Evolutionary conservation across 164 flowering plant genomes (phyloP).

Genomic region (Tetrastigma voinierianum): DNA sequence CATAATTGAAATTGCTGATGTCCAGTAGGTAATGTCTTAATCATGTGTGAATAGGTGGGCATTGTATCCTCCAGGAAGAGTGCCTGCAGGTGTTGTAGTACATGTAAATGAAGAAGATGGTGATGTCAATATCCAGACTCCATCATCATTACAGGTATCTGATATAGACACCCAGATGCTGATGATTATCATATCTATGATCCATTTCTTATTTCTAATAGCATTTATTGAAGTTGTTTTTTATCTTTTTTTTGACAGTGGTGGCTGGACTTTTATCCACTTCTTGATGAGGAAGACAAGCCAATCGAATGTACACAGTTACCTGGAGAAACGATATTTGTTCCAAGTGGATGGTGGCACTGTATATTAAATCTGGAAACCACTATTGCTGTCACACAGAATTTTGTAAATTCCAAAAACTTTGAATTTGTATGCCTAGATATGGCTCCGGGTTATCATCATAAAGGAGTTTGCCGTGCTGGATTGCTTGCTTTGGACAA

Average conservation of each 20-base stretch:
- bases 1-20: neutral
- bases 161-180: neutral
- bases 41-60: constrained; percentile 76
- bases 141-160: constrained; percentile 92
- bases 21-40: neutral
- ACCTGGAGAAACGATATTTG: constrained; percentile 97
- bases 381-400: constrained; percentile 92
- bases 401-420: constrained; percentile 82
- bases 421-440: constrained; percentile 94
- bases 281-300: constrained; percentile 83
- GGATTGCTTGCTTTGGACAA: constrained; percentile 86
- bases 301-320: constrained; percentile 92
- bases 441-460: constrained; percentile 93
- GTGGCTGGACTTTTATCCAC: constrained; percentile 98
- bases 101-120: constrained; percentile 97
- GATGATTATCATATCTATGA: neutral
- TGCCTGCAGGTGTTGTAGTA: constrained; percentile 89
- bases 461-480: constrained; percentile 95
- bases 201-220: neutral
- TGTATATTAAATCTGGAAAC: constrained; percentile 93
- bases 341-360: constrained; percentile 99
- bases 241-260: constrained; percentile 50
- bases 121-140: constrained; percentile 83
- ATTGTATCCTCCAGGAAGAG: constrained; percentile 95
- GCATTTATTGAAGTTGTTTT: neutral